These are phyloP conservation scores for Larix sibirica DNA, from an alignment of 83 land plant genomes.

Conservation along the genomic window DNA sequence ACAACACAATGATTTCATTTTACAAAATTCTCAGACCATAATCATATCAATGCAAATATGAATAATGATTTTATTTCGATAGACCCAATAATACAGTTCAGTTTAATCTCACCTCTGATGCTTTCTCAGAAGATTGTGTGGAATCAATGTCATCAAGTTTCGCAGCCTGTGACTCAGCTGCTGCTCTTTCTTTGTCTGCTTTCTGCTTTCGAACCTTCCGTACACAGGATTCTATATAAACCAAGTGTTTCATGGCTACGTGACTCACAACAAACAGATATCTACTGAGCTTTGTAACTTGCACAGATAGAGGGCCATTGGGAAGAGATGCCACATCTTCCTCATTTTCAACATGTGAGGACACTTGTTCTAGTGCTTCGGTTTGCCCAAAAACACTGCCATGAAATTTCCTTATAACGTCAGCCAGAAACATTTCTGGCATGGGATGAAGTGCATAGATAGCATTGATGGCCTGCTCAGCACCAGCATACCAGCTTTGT, in stretches of 20 bases:
- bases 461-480: constrained; percentile 88
- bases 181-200: constrained; percentile 54
- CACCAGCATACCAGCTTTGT: constrained; percentile 89
- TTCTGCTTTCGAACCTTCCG: constrained; percentile 74
- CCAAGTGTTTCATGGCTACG: constrained; percentile 89
- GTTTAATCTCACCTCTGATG: constrained; percentile 12
- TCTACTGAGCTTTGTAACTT: constrained; percentile 69
- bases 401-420: constrained; percentile 50
- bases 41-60: not conserved
- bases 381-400: constrained; percentile 39
- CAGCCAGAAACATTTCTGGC: constrained; percentile 76
- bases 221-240: constrained; percentile 88
- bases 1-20: not conserved
- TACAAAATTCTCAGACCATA: not conserved
- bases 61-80: not conserved
- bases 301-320: constrained; percentile 26
- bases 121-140: constrained; percentile 17
- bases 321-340: constrained; percentile 14
- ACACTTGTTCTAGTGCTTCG: constrained; percentile 21
- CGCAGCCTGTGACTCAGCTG: constrained; percentile 33
- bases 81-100: not conserved
- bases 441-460: constrained; percentile 86
- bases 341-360: constrained; percentile 17
- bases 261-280: constrained; percentile 78
- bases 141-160: constrained; percentile 16